Conservation (phyloP, 768 basidiomycete genomes). For the Russula compacta region DNA sequence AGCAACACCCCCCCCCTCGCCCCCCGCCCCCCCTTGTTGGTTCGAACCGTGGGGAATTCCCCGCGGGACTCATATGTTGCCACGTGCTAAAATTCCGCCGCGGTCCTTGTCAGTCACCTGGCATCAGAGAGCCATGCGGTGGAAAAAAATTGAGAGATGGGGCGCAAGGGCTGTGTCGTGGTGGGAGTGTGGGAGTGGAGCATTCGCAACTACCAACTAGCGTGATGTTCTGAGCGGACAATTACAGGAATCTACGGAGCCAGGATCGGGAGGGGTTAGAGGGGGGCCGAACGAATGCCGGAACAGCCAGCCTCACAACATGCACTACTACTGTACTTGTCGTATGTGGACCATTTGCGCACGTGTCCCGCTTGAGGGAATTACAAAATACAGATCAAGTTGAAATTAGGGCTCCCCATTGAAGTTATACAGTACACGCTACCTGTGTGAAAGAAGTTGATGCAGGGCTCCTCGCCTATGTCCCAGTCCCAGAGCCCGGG, state of each 20-base stretch:
- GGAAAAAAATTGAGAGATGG: not conserved
- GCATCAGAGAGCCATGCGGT: not conserved
- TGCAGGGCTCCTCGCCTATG: not conserved
- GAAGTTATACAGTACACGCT: not conserved
- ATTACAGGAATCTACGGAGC: not conserved
- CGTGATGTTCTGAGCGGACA: not conserved
- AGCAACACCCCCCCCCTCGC: too few species aligned
- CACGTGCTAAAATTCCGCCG: not conserved
- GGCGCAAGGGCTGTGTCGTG: not conserved
- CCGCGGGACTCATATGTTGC: not conserved
- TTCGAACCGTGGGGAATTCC: not conserved
- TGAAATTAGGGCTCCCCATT: not conserved
- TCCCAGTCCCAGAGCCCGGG: conserved; percentile 11
- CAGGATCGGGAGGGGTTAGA: conserved; percentile 1
- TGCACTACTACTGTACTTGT: not conserved
- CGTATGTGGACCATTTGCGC: not conserved
- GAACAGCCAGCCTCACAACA: conserved; percentile 2
- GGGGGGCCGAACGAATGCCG: not conserved
- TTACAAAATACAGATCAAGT: not conserved
- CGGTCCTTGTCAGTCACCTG: too few species aligned
- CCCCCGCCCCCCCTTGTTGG: not conserved
- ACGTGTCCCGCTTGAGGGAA: conserved; percentile 11
- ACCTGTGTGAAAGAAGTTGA: conserved; percentile 1
- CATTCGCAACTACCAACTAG: not conserved
- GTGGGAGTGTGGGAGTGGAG: not conserved